phyloP scores from a whole-genome alignment of 306 rosid species.

The Neltuma alba region DNA sequence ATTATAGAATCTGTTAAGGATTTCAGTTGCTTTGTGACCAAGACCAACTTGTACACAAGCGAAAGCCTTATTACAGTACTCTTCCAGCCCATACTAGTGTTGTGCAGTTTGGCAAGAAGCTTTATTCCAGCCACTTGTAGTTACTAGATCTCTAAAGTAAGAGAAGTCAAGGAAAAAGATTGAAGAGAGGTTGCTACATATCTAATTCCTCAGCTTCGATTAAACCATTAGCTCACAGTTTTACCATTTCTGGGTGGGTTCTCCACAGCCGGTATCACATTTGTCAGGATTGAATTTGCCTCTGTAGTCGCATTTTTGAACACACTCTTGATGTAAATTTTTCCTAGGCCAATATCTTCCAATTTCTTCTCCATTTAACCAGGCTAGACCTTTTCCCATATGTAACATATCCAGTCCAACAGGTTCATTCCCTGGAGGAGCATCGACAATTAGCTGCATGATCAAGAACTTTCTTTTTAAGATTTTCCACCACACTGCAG shows the following conservation, averaged over 20 bases:
- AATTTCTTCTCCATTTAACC: conserved; percentile 97
- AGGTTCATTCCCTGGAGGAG: conserved; percentile 81
- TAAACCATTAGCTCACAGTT: background rate
- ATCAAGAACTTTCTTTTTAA: conserved; percentile 10
- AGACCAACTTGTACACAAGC: background rate
- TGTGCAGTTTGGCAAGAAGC: conserved; percentile 21
- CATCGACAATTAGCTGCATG: conserved; percentile 71
- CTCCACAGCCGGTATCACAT: conserved; percentile 90
- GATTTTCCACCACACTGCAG: background rate
- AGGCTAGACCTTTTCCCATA: conserved; percentile 97
- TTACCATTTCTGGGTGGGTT: conserved; percentile 93
- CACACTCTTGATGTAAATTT: conserved; percentile 63
- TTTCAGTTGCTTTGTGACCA: background rate
- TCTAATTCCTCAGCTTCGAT: conserved; percentile 10
- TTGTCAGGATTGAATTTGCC: conserved; percentile 84
- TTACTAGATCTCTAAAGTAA: background rate
- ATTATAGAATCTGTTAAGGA: conserved; percentile 19
- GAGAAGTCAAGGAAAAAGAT: background rate
- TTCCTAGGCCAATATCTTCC: conserved; percentile 94
- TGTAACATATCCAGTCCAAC: conserved; percentile 88
- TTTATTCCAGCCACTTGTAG: conserved; percentile 25
- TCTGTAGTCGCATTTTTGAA: conserved; percentile 81
- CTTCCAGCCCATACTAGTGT: background rate
- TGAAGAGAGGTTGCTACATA: conserved; percentile 1
- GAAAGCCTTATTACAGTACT: background rate